Percentiles rank a stretch among this genome's conserved stretches.
Evolutionary conservation across 768 basidiomycete genomes (phyloP).

Genomic region (Rubroboletus pulcherrimus): DNA sequence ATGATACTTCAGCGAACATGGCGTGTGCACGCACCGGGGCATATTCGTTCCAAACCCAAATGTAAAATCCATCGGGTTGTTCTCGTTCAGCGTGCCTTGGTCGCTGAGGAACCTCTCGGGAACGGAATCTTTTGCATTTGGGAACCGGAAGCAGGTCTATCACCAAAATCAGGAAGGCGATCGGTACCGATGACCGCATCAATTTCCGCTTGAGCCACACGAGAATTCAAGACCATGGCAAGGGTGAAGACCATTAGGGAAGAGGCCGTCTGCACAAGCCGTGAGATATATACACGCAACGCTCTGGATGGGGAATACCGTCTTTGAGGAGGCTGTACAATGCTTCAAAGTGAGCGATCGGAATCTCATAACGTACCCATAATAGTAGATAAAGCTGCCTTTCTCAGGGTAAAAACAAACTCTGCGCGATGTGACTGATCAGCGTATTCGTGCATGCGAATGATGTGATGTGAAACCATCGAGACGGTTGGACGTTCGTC

Average conservation of each 20-base stretch:
- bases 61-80: conserved; percentile 2
- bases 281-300: neutral
- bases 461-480: conserved; percentile 3
- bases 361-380: neutral
- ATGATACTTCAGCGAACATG: neutral
- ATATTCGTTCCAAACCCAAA: conserved; percentile 16
- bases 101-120: conserved; percentile 12
- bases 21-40: neutral
- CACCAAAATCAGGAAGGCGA: conserved; percentile 1
- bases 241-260: conserved; percentile 3
- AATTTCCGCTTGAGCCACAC: conserved; percentile 2
- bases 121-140: conserved; percentile 4
- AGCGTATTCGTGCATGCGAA: neutral
- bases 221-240: conserved; percentile 4
- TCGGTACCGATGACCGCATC: neutral
- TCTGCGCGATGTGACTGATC: neutral
- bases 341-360: neutral
- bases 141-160: conserved; percentile 1
- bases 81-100: conserved; percentile 6
- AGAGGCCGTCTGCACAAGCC: neutral
- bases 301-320: neutral
- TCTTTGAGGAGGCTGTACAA: neutral
- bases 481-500: neutral
- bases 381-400: neutral
- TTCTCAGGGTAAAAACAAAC: neutral